Base-by-base conservation (phyloP, 495 filamentous ascomycete genomes). In the Staphylotrichum tortipilum region DNA sequence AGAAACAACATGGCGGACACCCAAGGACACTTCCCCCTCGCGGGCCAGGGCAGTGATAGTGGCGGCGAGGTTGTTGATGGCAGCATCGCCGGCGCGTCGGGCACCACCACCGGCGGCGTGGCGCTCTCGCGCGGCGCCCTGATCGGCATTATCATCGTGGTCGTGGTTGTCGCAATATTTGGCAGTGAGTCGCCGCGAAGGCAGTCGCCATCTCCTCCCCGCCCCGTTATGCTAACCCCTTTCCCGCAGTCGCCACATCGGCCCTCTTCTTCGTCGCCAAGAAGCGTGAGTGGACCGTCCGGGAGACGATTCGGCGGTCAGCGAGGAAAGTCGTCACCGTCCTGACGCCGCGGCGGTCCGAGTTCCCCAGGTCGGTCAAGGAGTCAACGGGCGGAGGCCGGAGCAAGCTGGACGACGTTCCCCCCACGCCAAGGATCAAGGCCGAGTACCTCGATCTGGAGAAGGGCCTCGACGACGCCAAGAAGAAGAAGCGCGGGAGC, bases 101-200 rank as follows among this genome's bases (percentile, higher is more conserved):
- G 81, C 17, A 51, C 55, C 18, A 68, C 68, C 39, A 65, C 66
- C n/a, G 72, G 75, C 12, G 70, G 68, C 14, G 66, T 78, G 53
- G 63, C 62, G 22, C 57, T 85, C 28, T 82, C 79, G 7, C 72
- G 68, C 37, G 80, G 80, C 11, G 80, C 70, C 2, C 64, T 85
- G 47, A 71, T 78, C 35, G 81, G 79, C 15, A 81, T 85, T 50
- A 77, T 82, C 44, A 70, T 81, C 2, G 75, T 83, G 2, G 79
- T 81, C 18, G 72, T 74, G 3, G 51, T 76, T 19, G 76, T 84
- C 9, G 78, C 67, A 18, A 53, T 82, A 8, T 58, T 77, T 47
- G 81, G 81, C 56, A 77, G 79, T 78, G 53, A 58, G 74, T 69
- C 7, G 15, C n/a, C n/a, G n/a, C n/a, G n/a, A n/a, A 26, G 18